These are phyloP conservation scores for Alopecurus myosuroides DNA, from an alignment of 176 grass and related monocot species.

Conservation along the genomic window DNA sequence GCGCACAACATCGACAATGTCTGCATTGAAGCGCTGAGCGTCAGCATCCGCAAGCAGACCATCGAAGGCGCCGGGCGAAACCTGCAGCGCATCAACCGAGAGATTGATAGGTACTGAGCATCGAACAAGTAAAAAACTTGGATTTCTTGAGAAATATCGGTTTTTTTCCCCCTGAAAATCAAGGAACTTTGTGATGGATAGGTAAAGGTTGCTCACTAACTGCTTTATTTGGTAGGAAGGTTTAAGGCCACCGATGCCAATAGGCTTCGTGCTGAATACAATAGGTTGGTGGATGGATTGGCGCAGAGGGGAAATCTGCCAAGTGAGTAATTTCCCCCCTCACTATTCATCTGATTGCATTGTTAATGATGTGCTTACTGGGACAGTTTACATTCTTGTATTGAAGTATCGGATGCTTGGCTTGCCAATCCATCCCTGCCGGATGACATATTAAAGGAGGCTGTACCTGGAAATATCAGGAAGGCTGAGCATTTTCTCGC, in stretches of 20 bases:
- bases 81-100: slow-evolving; percentile 58
- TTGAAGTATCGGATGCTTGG: slow-evolving; percentile 88
- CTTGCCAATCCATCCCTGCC: slow-evolving; percentile 77
- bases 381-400: slow-evolving; percentile 21
- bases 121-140: not conserved
- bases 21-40: slow-evolving; percentile 83
- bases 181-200: not conserved
- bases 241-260: slow-evolving; percentile 97
- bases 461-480: slow-evolving; percentile 94
- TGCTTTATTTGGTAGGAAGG: slow-evolving; percentile 91
- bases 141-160: not conserved
- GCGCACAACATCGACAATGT: slow-evolving; percentile 98
- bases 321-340: slow-evolving; percentile 42
- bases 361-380: not conserved
- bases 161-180: not conserved
- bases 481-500: slow-evolving; percentile 90
- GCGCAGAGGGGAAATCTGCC: slow-evolving; percentile 92
- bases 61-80: slow-evolving; percentile 73
- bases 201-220: slow-evolving; percentile 30
- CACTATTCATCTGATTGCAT: not conserved
- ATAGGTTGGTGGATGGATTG: slow-evolving; percentile 76
- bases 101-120: slow-evolving; percentile 76
- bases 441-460: slow-evolving; percentile 86
- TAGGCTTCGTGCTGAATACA: slow-evolving; percentile 91
- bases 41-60: slow-evolving; percentile 85